phyloP scores from a whole-genome alignment of 805 yeast genomes.

The Lachancea sp. region DNA sequence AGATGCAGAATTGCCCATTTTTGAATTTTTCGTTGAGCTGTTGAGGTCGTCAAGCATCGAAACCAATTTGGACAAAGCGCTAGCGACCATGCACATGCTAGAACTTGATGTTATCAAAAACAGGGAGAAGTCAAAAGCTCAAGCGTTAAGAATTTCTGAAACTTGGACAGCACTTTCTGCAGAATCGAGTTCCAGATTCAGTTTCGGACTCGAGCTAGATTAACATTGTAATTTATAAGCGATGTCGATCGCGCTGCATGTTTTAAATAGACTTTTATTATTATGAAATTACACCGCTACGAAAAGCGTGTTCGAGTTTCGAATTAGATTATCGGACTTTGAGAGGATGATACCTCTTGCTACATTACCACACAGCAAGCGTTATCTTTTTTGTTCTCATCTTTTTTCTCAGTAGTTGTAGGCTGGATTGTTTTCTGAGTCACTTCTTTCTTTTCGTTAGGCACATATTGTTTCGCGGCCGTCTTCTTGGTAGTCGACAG shows the following conservation, averaged over 20 bases:
- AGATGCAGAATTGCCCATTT: slow-evolving; percentile 45
- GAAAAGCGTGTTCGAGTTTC: background rate
- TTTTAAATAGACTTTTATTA: background rate
- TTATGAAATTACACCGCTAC: background rate
- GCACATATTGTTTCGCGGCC: slow-evolving; percentile 4
- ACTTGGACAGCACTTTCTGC: slow-evolving; percentile 46
- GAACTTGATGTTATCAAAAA: slow-evolving; percentile 30
- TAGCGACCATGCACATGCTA: slow-evolving; percentile 31
- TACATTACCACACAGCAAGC: slow-evolving; percentile 16
- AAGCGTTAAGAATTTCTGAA: slow-evolving; percentile 37
- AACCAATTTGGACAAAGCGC: slow-evolving; percentile 33
- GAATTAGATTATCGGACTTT: background rate
- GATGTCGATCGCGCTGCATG: no score
- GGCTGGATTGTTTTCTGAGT: slow-evolving; percentile 7
- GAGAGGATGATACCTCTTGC: background rate
- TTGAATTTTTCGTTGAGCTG: slow-evolving; percentile 51
- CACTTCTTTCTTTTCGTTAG: background rate
- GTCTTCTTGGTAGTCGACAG: slow-evolving; percentile 6
- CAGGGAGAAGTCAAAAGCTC: slow-evolving; percentile 15
- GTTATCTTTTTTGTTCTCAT: background rate
- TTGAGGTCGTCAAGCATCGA: slow-evolving; percentile 37
- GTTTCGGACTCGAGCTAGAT: slow-evolving; percentile 34
- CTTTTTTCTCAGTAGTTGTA: slow-evolving; percentile 6
- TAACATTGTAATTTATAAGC: background rate
- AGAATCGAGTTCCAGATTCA: slow-evolving; percentile 19